Base-by-base conservation (phyloP, 78 protist species). In the Abeoforma whisleri region DNA sequence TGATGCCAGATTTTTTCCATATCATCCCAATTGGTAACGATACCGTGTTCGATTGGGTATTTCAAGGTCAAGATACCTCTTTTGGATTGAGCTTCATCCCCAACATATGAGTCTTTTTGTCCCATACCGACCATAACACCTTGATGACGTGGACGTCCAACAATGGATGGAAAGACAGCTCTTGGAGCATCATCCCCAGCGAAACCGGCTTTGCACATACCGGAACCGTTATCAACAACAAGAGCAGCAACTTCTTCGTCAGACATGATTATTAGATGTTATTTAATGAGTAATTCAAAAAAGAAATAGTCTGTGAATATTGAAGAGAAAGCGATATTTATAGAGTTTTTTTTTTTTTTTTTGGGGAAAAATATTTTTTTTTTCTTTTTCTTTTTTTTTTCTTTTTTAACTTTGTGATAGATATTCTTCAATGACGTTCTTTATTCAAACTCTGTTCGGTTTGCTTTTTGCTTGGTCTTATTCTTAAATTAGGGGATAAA, bases 21-120 rank as follows among this genome's bases (percentile, higher is more conserved):
- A 88, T 93, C 96, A 80, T 94, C 99, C 99, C 99, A 97, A 92
- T 96, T 93, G 85, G 93, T 91, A 34, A 97, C 96, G 91, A 97
- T 88, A 35, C 99, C 99, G 94, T 95, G 97, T 89, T 94, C 97
- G 48, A 96, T 95, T 76, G 99, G 99, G 90, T 92, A 94, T 84
- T 91, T 87, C 37, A 91, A 90, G 39, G 91, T 88, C 68, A 92
- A 90, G 85, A 93, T 91, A 73, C 92, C 95, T 40, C 99, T 87
- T 84, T 89, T 76, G 68, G 90, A 69, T 86, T 90, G 93, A 1
- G 98, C 98, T 89, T 96, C 96, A 72, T 93, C 96, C 1, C 98
- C 98, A 76, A 96, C 93, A 82, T 89, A 94, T 33, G 86, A 48
- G 82, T 92, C 95, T 90, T 92, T 91, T 82, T 86, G 92, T 32